Base-by-base conservation (phyloP, 2,329 filamentous ascomycete species). In the Claviceps monticola region DNA sequence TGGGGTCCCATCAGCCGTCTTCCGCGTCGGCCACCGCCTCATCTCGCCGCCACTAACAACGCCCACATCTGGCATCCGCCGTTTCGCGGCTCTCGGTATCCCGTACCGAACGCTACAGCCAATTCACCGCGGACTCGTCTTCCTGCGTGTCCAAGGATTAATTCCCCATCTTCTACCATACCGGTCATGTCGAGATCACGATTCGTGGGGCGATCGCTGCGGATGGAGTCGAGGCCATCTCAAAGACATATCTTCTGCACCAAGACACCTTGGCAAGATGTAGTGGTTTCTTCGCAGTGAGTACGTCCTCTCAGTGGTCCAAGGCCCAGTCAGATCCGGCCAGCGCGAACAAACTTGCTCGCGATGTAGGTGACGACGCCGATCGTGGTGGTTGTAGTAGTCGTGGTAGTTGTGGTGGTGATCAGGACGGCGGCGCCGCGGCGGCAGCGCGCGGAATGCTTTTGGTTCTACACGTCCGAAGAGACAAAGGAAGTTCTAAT, bases 241-340 rank as follows among this genome's bases (percentile, higher is more conserved):
- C 93, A 68, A 86, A 88, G 64, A 79, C 86, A 55, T 96, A 96
- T 65, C 75, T 96, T 46, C 75, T 97, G 52, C 91, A 97, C 70
- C 78, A 83, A 54, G 77, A 96, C 61, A 95, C 91, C 41, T 72
- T 97, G 58, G 83, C 86, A 34, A 86, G 94, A 67, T 95, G 86
- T 62, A 95, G 89, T 5, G 89, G 88, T 16, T 96, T 95, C 72
- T 97, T 97, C 64, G 88, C 95, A 67, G 85, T 86, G 23, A 87
- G 82, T 63, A 89, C 84, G 44, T 88, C 82, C 60, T 82, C 84
- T 53, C 83, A 90, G 64, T 94, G 88, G 87, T 66, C 66, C 34
- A 69, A 62, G 52, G 58, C 59, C 9, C 61, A 56, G 9, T 61
- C 58, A 53, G 64, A 56, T 48, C 59, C 62, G 16, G 55, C 60